Conservation (phyloP, 2,329 filamentous ascomycete species). For the Penicillium expansum region DNA sequence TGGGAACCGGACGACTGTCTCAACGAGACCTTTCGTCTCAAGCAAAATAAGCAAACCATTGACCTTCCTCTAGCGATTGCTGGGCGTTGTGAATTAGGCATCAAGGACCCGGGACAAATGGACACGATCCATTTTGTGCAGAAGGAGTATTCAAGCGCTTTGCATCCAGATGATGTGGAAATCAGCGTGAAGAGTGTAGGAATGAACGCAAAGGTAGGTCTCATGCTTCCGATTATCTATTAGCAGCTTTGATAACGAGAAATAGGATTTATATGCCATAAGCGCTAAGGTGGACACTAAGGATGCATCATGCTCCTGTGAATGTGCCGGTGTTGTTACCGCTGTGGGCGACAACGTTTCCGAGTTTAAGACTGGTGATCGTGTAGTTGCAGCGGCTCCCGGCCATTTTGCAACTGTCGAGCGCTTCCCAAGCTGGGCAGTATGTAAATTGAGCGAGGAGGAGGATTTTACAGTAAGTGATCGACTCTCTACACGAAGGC, state of each 20-base stretch:
- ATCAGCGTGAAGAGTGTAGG: background rate
- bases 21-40: slow-evolving; percentile 10
- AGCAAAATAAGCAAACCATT: background rate
- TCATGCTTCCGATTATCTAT: background rate
- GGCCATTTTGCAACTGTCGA: slow-evolving; percentile 7
- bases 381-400: slow-evolving; percentile 16
- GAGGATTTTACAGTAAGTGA: background rate
- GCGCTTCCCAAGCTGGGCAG: background rate
- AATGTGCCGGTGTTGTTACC: slow-evolving; percentile 3
- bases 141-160: background rate
- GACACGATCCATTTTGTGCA: background rate
- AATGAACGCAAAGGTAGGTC: background rate
- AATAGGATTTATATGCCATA: background rate
- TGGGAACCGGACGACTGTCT: slow-evolving; percentile 11
- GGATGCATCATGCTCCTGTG: background rate
- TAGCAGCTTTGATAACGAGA: background rate
- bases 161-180: background rate
- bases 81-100: background rate
- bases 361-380: slow-evolving; percentile 12
- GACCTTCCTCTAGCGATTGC: background rate
- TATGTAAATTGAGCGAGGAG: background rate
- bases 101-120: background rate
- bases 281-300: background rate
- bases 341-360: slow-evolving; percentile 5
- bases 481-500: background rate